phyloP scores from a whole-genome alignment of 2,329 filamentous ascomycete species.

The Xylaria sp. region DNA sequence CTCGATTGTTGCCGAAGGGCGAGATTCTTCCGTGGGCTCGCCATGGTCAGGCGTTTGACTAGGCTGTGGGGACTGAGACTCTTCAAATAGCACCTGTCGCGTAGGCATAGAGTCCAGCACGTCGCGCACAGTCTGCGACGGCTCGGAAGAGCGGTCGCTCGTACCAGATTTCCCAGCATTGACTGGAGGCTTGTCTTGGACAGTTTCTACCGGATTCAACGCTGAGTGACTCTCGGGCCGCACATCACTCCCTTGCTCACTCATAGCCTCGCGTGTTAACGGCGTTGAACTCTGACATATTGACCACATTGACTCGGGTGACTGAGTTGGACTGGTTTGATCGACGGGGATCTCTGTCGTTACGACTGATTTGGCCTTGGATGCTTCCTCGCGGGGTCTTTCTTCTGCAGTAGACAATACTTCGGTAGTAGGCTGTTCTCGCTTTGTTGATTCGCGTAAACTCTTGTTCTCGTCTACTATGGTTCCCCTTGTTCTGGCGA shows the following conservation, averaged over 20 bases:
- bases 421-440: constrained; percentile 31
- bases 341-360: background rate
- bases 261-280: background rate
- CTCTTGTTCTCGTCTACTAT: constrained; percentile 53
- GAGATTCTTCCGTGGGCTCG: constrained; percentile 26
- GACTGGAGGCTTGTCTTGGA: constrained; percentile 59
- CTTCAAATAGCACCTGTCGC: constrained; percentile 47
- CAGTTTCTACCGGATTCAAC: constrained; percentile 56
- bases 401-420: background rate
- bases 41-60: constrained; percentile 6
- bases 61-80: constrained; percentile 32
- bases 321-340: background rate
- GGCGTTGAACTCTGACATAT: constrained; percentile 14
- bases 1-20: constrained; percentile 17
- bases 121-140: constrained; percentile 44
- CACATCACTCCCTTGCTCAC: constrained; percentile 13
- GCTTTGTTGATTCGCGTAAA: constrained; percentile 34
- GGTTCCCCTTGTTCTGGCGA: constrained; percentile 62
- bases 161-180: constrained; percentile 47
- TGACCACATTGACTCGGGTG: constrained; percentile 12
- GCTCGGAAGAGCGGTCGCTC: constrained; percentile 18
- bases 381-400: background rate
- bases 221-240: constrained; percentile 32
- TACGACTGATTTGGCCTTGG: background rate
- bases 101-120: constrained; percentile 52